Evolutionary conservation across 1,284 basidiomycete species (phyloP).

Genomic region (Papiliotrema terrestris): DNA sequence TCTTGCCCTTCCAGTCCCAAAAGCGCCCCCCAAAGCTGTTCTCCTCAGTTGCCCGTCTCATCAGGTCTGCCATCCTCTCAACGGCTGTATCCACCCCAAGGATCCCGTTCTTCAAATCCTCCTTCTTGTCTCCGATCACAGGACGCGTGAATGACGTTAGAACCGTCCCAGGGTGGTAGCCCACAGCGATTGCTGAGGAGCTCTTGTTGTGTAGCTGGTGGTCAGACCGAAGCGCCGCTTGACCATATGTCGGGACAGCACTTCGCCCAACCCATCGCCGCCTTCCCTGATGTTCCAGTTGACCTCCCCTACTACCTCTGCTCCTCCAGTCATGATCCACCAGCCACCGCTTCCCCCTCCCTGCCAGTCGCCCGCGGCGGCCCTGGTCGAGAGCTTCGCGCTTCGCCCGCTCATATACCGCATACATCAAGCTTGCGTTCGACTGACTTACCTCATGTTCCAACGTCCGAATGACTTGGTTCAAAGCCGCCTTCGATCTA

Average conservation of each 20-base stretch:
- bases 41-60: slow-evolving; percentile 47
- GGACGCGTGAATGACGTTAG: slow-evolving; percentile 39
- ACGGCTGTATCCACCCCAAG: slow-evolving; percentile 64
- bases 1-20: slow-evolving; percentile 67
- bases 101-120: slow-evolving; percentile 49
- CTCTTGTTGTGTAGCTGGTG: slow-evolving; percentile 21
- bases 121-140: slow-evolving; percentile 35
- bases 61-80: slow-evolving; percentile 57
- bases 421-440: too few relatives aligned
- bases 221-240: neutral
- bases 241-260: neutral
- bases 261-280: too few relatives aligned
- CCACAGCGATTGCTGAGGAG: slow-evolving; percentile 48
- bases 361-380: too few relatives aligned
- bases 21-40: slow-evolving; percentile 59
- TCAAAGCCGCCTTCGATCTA: slow-evolving; percentile 67
- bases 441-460: slow-evolving; percentile 62
- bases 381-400: too few relatives aligned
- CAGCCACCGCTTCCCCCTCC: too few relatives aligned
- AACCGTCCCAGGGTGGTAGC: slow-evolving; percentile 47
- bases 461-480: slow-evolving; percentile 67
- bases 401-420: too few relatives aligned
- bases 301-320: too few relatives aligned
- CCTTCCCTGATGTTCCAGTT: too few relatives aligned
- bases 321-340: too few relatives aligned